Evolutionary conservation across 2,329 filamentous ascomycete species (phyloP), one percentile per base, ranked within the genome.

Genomic region (Beauveria rudraprayagi): DNA sequence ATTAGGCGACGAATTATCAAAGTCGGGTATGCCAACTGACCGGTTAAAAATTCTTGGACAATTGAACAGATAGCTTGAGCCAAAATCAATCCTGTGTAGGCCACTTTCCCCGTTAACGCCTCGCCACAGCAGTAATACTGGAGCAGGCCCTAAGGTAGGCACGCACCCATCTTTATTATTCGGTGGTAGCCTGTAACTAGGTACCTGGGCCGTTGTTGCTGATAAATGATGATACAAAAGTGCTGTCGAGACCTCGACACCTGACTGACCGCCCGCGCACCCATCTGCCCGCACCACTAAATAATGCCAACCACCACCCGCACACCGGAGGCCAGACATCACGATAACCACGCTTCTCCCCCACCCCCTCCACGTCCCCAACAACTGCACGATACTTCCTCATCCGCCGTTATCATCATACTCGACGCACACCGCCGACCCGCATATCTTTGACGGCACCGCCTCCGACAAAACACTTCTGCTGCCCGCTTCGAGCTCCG

Each of bases 401-500:
- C 24, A 11, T 57, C 44, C 56, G 52, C 50, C 46, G n/a, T 37
- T 52, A 22, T 30, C 46, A 8, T 9, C 17, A 10, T 51, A 28
- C 24, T 30, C 43, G 34, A 28, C 60, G 48, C 56, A 56, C 56
- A 61, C 64, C 62, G 61, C 64, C 65, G 62, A 56, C 56, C 57
- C 58, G 58, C 59, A 64, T 54, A 65, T 64, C 61, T 66, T 63
- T 58, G 60, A 48, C 26, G 37, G 19, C n/a, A 43, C 22, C 22
- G 26, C 30, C 46, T 40, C 48, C 43, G 34, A 34, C 14, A 10
- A 28, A 30, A 43, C n/a, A 26, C 22, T 9, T 22, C 37, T 24
- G 19, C 43, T 44, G 53, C 28, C 44, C 53, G 60, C 60, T 61
- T 51, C 63, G 62, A 63, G 61, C 64, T 61, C 69, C 68, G 68